Evolutionary conservation across 108 stramenopile genomes (phyloP).

Genomic region (Nitzschia sp.): DNA sequence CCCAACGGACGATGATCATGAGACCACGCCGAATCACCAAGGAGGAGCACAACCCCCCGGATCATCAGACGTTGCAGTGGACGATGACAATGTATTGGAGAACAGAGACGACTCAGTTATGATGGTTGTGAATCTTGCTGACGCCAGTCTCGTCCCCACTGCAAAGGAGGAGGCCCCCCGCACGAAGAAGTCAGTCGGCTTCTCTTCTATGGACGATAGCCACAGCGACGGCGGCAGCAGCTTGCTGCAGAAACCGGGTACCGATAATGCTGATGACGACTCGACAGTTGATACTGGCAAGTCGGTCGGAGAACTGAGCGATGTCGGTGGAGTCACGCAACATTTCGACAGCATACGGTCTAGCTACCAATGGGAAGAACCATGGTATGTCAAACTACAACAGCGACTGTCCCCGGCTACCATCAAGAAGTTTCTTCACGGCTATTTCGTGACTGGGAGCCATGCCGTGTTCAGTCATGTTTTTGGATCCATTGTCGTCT

Average conservation of each 20-base stretch:
- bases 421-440: conserved; percentile 1
- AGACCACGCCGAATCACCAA: neutral
- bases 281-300: conserved; percentile 27
- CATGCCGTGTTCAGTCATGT: conserved; percentile 44
- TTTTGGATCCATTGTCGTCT: conserved; percentile 55
- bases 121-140: neutral
- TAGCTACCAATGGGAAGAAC: conserved; percentile 7
- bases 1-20: neutral
- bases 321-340: conserved; percentile 17
- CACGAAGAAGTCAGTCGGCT: neutral
- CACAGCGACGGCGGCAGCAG: neutral
- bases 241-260: neutral
- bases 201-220: neutral
- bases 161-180: neutral
- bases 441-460: conserved; percentile 29
- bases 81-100: neutral
- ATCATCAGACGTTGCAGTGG: neutral
- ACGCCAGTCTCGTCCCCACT: neutral
- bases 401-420: neutral
- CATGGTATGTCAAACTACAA: conserved; percentile 4
- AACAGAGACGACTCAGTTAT: neutral
- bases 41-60: neutral
- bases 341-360: conserved; percentile 8
- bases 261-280: conserved; percentile 6
- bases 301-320: conserved; percentile 37